phyloP scores from a whole-genome alignment of 1,284 basidiomycete species.

The Malassezia brasiliensis region DNA sequence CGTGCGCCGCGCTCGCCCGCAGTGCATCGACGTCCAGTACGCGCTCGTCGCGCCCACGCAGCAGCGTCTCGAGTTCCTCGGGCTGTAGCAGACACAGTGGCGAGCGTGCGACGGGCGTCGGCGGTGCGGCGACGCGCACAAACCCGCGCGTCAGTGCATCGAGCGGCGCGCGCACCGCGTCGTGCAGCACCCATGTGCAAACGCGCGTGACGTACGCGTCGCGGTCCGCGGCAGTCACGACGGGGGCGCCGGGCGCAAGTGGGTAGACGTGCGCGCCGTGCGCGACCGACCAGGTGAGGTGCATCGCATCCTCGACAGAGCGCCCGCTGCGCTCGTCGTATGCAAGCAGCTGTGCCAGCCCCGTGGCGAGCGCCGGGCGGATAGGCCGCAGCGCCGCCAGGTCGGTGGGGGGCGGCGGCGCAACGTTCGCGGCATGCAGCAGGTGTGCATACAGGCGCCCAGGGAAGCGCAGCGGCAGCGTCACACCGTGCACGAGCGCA shows the following conservation, averaged over 20 bases:
- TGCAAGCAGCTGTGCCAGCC: conserved; percentile 18
- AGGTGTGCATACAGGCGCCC: conserved; percentile 20
- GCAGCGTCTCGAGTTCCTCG: background rate
- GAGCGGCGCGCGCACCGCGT: conserved; percentile 9
- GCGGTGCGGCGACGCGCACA: conserved; percentile 18
- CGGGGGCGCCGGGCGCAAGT: background rate
- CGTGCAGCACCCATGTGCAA: background rate
- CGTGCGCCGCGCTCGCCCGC: conserved; percentile 15
- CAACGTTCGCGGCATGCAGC: conserved; percentile 9
- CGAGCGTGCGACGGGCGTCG: conserved; percentile 17
- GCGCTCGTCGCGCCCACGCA: conserved; percentile 15
- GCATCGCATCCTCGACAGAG: background rate
- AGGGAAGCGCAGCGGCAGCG: conserved; percentile 21
- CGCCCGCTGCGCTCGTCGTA: conserved; percentile 11
- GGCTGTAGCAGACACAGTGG: conserved; percentile 6
- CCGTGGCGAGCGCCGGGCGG: conserved; percentile 20
- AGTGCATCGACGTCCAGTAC: conserved; percentile 24
- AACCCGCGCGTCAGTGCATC: conserved; percentile 14
- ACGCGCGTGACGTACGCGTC: conserved; percentile 13
- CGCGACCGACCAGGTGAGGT: conserved; percentile 3
- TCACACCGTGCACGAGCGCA: conserved; percentile 25
- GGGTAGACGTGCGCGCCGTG: background rate
- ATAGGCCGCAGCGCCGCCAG: conserved; percentile 20
- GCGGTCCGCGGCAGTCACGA: conserved; percentile 1
- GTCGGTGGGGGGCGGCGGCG: conserved; percentile 3